Conservation (phyloP, 2,329 filamentous ascomycete genomes). For the Neopestalotiopsis sp. region DNA sequence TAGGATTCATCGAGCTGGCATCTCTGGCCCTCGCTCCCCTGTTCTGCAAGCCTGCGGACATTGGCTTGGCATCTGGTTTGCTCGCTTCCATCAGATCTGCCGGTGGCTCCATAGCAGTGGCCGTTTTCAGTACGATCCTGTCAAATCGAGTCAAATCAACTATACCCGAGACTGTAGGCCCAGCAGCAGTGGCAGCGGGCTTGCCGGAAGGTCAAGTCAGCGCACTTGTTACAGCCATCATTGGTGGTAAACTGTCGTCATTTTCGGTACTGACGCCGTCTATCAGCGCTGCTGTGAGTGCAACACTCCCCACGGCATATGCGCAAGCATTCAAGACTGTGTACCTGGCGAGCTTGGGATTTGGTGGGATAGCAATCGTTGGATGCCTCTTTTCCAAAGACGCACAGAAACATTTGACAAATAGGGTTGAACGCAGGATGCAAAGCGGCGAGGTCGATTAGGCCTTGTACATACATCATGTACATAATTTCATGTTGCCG, state of each 20-base stretch:
- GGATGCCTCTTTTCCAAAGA: slow-evolving; percentile 41
- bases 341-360: slow-evolving; percentile 43
- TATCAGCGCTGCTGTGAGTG: slow-evolving; percentile 36
- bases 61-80: slow-evolving; percentile 45
- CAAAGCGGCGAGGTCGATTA: slow-evolving; percentile 13
- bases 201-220: slow-evolving; percentile 37
- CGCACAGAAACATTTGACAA: slow-evolving; percentile 38
- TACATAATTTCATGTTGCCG: too few relatives aligned
- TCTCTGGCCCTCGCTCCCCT: slow-evolving; percentile 40
- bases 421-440: slow-evolving; percentile 42
- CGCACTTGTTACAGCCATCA: slow-evolving; percentile 38
- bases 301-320: slow-evolving; percentile 40
- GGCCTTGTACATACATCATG: too few relatives aligned
- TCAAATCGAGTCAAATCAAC: slow-evolving; percentile 41
- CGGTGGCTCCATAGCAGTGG: slow-evolving; percentile 41
- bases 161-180: slow-evolving; percentile 39
- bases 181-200: slow-evolving; percentile 41
- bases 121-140: slow-evolving; percentile 45
- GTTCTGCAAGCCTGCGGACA: slow-evolving; percentile 43
- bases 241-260: slow-evolving; percentile 32
- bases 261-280: slow-evolving; percentile 37
- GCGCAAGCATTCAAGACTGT: slow-evolving; percentile 46
- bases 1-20: slow-evolving; percentile 41
- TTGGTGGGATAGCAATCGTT: slow-evolving; percentile 42
- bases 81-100: slow-evolving; percentile 45